These are phyloP conservation scores for Chloris gayana DNA, from an alignment of 176 grass and related monocot species.

Conservation along the genomic window DNA sequence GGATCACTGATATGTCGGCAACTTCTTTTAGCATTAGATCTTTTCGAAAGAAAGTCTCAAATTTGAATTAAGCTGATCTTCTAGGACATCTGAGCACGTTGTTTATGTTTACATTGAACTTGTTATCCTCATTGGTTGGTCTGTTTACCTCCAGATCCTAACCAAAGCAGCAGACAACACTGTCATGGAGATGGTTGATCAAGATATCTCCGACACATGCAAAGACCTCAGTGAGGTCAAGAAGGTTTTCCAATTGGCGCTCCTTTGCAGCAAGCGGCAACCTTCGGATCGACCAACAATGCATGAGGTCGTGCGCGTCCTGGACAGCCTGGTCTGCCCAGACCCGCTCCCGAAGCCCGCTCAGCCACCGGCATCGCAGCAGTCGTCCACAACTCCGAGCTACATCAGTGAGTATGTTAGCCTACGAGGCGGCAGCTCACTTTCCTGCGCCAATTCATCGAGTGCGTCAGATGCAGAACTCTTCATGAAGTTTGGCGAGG, in stretches of 20 bases:
- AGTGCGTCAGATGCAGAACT: conserved; percentile 81
- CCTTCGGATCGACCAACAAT: conserved; percentile 81
- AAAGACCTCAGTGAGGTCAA: conserved; percentile 81
- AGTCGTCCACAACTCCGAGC: conserved; percentile 36
- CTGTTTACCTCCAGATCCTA: conserved; percentile 61
- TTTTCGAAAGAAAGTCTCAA: background rate
- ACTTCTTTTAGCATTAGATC: conserved; percentile 20
- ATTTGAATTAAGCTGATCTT: background rate
- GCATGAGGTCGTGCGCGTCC: conserved; percentile 80
- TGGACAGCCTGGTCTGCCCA: conserved; percentile 62
- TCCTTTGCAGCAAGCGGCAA: conserved; percentile 88
- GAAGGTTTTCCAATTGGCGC: conserved; percentile 80
- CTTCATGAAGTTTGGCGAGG: conserved; percentile 96
- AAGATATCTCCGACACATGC: conserved; percentile 65
- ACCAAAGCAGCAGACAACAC: conserved; percentile 70
- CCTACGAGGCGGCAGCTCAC: conserved; percentile 44
- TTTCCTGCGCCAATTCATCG: conserved; percentile 51
- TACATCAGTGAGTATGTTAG: conserved; percentile 73
- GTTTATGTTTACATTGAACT: background rate
- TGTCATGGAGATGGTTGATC: conserved; percentile 89
- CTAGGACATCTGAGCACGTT: background rate
- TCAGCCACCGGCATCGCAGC: conserved; percentile 17
- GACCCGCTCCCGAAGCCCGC: conserved; percentile 38
- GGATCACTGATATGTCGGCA: conserved; percentile 5
- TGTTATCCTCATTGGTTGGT: conserved; percentile 12